Conservation (phyloP, 805 yeast genomes). For the Maudiozyma turicensis region DNA sequence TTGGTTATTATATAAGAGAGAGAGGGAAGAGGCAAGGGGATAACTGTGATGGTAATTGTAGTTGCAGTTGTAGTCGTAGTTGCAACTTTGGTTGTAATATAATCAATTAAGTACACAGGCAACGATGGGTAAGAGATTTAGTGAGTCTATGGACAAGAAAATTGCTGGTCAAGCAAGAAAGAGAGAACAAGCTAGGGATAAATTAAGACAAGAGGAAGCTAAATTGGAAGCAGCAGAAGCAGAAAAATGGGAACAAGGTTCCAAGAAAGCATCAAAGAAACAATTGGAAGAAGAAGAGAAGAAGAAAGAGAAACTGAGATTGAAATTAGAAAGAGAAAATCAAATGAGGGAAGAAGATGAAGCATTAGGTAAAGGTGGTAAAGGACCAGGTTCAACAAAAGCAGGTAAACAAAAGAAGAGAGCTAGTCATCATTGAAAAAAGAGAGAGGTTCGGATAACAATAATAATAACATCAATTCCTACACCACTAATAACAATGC, state of each 20-base stretch:
- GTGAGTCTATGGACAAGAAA: conserved; percentile 29
- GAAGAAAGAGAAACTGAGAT: conserved; percentile 21
- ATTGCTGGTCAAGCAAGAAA: conserved; percentile 29
- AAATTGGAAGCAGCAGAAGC: conserved; percentile 27
- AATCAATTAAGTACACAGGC: background rate
- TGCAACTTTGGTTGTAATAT: no score
- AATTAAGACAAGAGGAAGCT: conserved; percentile 17
- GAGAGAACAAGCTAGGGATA: conserved; percentile 24
- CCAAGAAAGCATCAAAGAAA: conserved; percentile 18
- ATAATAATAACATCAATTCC: no score
- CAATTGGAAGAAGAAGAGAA: conserved; percentile 26
- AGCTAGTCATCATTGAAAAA: background rate
- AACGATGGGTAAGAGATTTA: conserved; percentile 30
- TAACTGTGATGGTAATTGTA: no score
- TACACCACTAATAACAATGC: no score
- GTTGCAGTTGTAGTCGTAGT: no score
- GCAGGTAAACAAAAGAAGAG: conserved; percentile 9
- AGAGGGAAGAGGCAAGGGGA: no score
- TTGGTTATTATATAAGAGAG: no score
- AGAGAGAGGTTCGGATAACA: no score
- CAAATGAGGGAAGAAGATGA: conserved; percentile 28
- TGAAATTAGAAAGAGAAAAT: conserved; percentile 26
- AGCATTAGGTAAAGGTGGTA: conserved; percentile 18
- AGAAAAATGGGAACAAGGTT: conserved; percentile 27
- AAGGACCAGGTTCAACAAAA: conserved; percentile 4